Evolutionary conservation across 2,329 filamentous ascomycete species (phyloP).

Genomic region (Phoma sp.): DNA sequence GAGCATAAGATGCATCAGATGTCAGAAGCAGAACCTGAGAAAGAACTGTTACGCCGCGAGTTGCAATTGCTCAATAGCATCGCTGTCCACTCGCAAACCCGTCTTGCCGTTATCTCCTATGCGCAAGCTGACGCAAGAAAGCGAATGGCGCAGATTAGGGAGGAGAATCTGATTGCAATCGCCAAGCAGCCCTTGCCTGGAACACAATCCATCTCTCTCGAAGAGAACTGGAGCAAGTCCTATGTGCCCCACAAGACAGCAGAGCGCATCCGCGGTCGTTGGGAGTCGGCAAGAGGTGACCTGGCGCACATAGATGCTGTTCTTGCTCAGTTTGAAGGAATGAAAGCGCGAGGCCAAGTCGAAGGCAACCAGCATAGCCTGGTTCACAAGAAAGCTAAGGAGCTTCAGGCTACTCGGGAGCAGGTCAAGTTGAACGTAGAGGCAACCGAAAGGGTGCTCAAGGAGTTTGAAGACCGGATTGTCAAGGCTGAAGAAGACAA

Average conservation of each 20-base stretch:
- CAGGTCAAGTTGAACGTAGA: constrained; percentile 17
- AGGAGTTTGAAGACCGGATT: constrained; percentile 22
- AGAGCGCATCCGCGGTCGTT: constrained; percentile 6
- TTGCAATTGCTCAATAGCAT: constrained; percentile 28
- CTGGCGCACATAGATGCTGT: constrained; percentile 2
- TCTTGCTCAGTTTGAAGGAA: constrained; percentile 4
- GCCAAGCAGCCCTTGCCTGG: not conserved
- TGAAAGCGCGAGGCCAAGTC: constrained; percentile 7
- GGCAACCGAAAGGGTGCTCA: constrained; percentile 24
- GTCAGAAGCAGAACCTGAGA: constrained; percentile 17
- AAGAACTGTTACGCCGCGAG: constrained; percentile 21
- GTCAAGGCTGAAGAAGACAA: constrained; percentile 10
- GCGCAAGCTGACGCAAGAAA: constrained; percentile 24
- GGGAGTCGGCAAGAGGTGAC: not conserved
- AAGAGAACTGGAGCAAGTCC: not conserved
- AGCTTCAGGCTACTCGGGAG: constrained; percentile 4
- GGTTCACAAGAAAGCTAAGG: constrained; percentile 1
- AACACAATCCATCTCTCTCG: not conserved
- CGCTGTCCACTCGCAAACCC: constrained; percentile 1
- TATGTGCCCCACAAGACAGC: constrained; percentile 1
- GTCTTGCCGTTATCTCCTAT: constrained; percentile 22
- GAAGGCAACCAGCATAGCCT: not conserved
- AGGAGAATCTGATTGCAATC: constrained; percentile 2
- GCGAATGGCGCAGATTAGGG: constrained; percentile 19
- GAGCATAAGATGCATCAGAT: constrained; percentile 26